A percentile compares a stretch with the other conserved stretches of the same genome.
These are phyloP conservation scores for Fusarium floridanum DNA, from an alignment of 2,329 filamentous ascomycete genomes.

Conservation along the genomic window DNA sequence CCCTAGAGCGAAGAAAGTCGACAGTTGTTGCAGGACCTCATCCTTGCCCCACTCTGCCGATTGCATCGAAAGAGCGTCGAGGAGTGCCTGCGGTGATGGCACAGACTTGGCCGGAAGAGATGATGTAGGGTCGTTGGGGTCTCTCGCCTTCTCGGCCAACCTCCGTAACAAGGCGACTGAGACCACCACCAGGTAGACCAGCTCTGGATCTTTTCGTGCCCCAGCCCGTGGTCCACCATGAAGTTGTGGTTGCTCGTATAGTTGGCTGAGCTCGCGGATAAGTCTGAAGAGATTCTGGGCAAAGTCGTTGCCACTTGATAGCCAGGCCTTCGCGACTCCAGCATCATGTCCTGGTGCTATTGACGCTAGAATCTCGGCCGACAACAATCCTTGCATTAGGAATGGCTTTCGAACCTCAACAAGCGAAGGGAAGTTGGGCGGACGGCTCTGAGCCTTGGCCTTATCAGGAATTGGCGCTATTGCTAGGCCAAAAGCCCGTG, in stretches of 20 bases:
- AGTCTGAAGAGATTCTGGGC: slow-evolving; percentile 83
- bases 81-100: slow-evolving; percentile 75
- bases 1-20: slow-evolving; percentile 64
- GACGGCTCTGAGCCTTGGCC: slow-evolving; percentile 63
- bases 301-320: slow-evolving; percentile 86
- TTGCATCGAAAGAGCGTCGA: slow-evolving; percentile 75
- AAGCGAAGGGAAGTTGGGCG: slow-evolving; percentile 72
- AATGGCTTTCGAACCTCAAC: slow-evolving; percentile 89
- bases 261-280: slow-evolving; percentile 77
- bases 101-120: slow-evolving; percentile 72
- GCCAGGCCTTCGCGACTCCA: slow-evolving; percentile 81
- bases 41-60: slow-evolving; percentile 73
- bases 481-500: slow-evolving; percentile 86
- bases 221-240: slow-evolving; percentile 51
- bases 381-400: slow-evolving; percentile 91
- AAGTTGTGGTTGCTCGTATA: slow-evolving; percentile 66
- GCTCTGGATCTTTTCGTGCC: slow-evolving; percentile 61
- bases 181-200: slow-evolving; percentile 75
- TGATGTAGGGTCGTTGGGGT: slow-evolving; percentile 63
- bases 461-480: slow-evolving; percentile 86
- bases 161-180: slow-evolving; percentile 76
- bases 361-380: slow-evolving; percentile 87
- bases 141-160: slow-evolving; percentile 75
- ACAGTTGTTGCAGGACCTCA: slow-evolving; percentile 76
- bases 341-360: slow-evolving; percentile 79